Evolutionary conservation across 805 yeast genomes (phyloP).

Genomic region (Metschnikowia reukaufii): DNA sequence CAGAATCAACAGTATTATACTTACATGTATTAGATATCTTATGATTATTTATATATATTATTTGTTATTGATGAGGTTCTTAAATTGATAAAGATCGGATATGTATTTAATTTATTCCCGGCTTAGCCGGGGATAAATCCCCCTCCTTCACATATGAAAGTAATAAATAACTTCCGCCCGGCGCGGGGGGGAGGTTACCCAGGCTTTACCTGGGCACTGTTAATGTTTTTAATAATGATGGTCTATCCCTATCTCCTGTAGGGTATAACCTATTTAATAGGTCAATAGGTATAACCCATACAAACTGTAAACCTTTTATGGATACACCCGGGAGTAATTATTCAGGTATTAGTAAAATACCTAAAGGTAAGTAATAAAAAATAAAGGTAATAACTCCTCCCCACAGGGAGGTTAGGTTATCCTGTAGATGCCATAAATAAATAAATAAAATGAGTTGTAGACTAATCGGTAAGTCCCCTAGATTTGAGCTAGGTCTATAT

Average conservation of each 20-base stretch:
- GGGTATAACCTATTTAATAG: too few species aligned
- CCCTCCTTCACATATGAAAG: too few species aligned
- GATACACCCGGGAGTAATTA: neutral
- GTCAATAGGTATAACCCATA: too few species aligned
- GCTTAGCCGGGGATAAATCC: neutral
- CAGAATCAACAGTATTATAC: slow-evolving; percentile 3
- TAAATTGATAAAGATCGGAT: neutral
- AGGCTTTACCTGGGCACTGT: too few species aligned
- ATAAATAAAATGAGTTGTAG: neutral
- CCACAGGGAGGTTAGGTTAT: neutral
- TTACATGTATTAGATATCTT: slow-evolving; percentile 4
- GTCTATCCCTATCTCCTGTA: neutral
- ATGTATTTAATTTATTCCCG: neutral
- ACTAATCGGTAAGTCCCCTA: slow-evolving; percentile 1
- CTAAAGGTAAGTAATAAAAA: neutral
- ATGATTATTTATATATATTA: slow-evolving; percentile 4
- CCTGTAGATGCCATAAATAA: neutral
- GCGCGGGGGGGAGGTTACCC: too few species aligned
- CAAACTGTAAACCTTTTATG: too few species aligned
- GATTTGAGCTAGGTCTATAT: neutral
- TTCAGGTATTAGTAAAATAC: neutral
- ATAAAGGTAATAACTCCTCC: slow-evolving; percentile 1
- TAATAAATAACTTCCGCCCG: too few species aligned
- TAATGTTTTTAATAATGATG: neutral
- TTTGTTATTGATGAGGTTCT: slow-evolving; percentile 3